phyloP scores from a whole-genome alignment of 768 basidiomycete species.

The Tylopilus rubrobrunneus region DNA sequence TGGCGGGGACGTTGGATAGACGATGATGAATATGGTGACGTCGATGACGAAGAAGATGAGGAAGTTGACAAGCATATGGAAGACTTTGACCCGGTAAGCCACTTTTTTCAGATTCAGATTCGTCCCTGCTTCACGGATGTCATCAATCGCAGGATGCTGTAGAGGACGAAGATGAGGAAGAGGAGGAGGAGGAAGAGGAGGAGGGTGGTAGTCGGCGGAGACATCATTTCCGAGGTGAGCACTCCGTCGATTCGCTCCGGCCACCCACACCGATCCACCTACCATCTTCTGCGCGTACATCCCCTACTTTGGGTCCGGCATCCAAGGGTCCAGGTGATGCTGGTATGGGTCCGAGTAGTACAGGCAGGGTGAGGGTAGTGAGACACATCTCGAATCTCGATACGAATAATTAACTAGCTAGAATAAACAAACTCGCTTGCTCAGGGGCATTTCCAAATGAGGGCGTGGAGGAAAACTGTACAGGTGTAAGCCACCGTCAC shows the following conservation, averaged over 20 bases:
- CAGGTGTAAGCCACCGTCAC: constrained; percentile 49
- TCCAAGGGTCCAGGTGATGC: constrained; percentile 41
- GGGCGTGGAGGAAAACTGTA: constrained; percentile 45
- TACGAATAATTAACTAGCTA: constrained; percentile 9
- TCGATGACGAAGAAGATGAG: constrained; percentile 47
- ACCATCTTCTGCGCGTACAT: constrained; percentile 44
- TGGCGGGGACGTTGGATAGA: constrained; percentile 88
- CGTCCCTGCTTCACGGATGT: constrained; percentile 6
- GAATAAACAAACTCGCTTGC: neutral
- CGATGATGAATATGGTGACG: constrained; percentile 69
- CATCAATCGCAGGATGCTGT: constrained; percentile 42
- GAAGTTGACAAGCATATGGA: constrained; percentile 74
- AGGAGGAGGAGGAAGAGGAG: constrained; percentile 44
- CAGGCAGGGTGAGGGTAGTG: constrained; percentile 49
- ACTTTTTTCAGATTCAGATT: neutral
- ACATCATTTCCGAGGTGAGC: constrained; percentile 35
- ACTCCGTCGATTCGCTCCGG: constrained; percentile 34
- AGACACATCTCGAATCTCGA: constrained; percentile 23
- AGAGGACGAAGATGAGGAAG: constrained; percentile 59
- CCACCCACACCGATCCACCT: constrained; percentile 39
- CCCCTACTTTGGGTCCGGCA: constrained; percentile 47
- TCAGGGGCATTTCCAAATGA: constrained; percentile 9
- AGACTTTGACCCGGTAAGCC: constrained; percentile 75
- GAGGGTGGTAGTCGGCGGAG: constrained; percentile 25
- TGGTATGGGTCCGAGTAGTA: constrained; percentile 22